Evolutionary conservation across 2,329 filamentous ascomycete species (phyloP).

Genomic region (Volutella citrinella): DNA sequence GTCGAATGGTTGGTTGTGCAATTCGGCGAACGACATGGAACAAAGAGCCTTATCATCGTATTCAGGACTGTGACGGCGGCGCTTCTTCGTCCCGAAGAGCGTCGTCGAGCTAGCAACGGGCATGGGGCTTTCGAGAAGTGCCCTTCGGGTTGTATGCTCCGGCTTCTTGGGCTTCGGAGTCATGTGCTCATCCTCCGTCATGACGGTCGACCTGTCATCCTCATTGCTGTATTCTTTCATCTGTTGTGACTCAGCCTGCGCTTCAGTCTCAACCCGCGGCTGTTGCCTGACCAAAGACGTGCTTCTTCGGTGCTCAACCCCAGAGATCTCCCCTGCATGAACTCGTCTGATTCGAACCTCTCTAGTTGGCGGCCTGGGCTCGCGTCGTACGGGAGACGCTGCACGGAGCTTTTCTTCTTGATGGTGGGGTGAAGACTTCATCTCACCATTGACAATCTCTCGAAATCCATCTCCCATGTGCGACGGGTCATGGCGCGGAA

Average conservation of each 20-base stretch:
- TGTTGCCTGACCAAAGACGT: constrained; percentile 21
- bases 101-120: constrained; percentile 15
- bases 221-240: constrained; percentile 24
- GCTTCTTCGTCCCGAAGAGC: constrained; percentile 32
- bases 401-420: constrained; percentile 16
- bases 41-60: constrained; percentile 57
- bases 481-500: constrained; percentile 20
- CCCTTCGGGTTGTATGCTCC: constrained; percentile 15
- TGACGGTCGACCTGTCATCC: constrained; percentile 17
- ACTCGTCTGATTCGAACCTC: constrained; percentile 30
- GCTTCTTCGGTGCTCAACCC: constrained; percentile 18
- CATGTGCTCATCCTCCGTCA: constrained; percentile 19
- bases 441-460: constrained; percentile 18
- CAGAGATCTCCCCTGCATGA: constrained; percentile 19
- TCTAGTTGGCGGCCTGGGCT: constrained; percentile 38
- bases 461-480: constrained; percentile 34
- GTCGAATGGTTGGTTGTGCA: constrained; percentile 54
- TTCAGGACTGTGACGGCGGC: constrained; percentile 45
- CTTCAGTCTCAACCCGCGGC: constrained; percentile 14
- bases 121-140: constrained; percentile 21
- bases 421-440: too few species aligned
- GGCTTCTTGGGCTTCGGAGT: constrained; percentile 22
- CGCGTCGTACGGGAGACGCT: constrained; percentile 21
- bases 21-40: constrained; percentile 49
- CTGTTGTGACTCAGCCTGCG: constrained; percentile 14